Evolutionary conservation across 2,329 filamentous ascomycete genomes (phyloP).

Genomic region (Ophiostoma fasciatum): DNA sequence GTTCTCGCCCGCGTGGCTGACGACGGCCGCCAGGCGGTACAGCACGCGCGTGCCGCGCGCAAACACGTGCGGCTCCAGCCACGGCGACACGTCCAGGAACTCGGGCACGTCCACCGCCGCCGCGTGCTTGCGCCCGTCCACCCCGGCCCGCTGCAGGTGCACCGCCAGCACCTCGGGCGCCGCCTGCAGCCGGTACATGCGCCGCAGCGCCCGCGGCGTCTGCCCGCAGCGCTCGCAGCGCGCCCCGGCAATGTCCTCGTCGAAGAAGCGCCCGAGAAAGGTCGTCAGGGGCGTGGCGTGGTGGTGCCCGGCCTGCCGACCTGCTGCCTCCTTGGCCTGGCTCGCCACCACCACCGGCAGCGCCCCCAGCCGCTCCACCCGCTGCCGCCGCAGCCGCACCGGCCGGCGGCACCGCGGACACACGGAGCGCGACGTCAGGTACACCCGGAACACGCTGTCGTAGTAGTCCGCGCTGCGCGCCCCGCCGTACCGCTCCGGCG

Average conservation of each 20-base stretch:
- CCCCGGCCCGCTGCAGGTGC: slow-evolving; percentile 2
- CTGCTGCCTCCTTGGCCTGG: too few relatives aligned
- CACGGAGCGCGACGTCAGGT: slow-evolving; percentile 1
- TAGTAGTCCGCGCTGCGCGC: background rate
- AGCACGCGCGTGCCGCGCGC: slow-evolving; percentile 3
- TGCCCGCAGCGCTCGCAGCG: slow-evolving; percentile 5
- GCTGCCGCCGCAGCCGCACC: slow-evolving; percentile 1
- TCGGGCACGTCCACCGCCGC: slow-evolving; percentile 5
- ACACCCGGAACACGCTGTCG: slow-evolving; percentile 4
- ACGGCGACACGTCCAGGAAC: slow-evolving; percentile 10
- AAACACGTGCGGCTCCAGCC: slow-evolving; percentile 9
- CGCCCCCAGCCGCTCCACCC: background rate
- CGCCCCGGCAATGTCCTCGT: background rate
- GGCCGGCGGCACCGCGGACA: slow-evolving; percentile 4
- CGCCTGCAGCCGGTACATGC: slow-evolving; percentile 5
- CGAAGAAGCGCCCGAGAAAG: background rate
- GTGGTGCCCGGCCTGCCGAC: background rate
- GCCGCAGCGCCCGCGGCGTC: background rate
- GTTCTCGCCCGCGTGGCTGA: slow-evolving; percentile 6
- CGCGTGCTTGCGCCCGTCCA: background rate
- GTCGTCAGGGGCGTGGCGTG: background rate
- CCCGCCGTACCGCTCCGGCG: background rate
- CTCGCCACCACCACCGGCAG: background rate
- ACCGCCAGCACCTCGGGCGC: slow-evolving; percentile 9
- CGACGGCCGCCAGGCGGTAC: slow-evolving; percentile 9